Evolutionary conservation across 345 rosid genomes (phyloP), one percentile per base, ranked within the genome.

Genomic region (Salix arbutifolia): DNA sequence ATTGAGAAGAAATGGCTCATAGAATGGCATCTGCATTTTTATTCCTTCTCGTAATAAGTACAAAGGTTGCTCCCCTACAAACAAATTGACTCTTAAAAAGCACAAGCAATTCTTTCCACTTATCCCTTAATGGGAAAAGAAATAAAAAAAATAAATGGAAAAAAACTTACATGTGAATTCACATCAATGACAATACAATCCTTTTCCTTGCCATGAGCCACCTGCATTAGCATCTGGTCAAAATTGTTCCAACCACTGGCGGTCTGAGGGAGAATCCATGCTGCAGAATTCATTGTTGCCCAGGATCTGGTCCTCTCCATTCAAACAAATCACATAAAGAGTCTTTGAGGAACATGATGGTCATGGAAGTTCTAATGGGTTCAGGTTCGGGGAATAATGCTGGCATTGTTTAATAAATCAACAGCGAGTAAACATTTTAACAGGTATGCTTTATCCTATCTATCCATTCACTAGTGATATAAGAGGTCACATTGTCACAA

Each of bases 211-310:
- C 65, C 79, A n/a, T 75, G 65, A 66, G 61, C 67, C 76, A 33
- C 79, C 73, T 68, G 73, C 35, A 23, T 69, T 71, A 66, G 79
- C 74, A 81, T 80, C 74, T 73, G 80, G 82, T 82, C 88, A 82
- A 84, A 85, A 84, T 73, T 84, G 81, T 75, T 77, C 81, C 66
- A 68, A 84, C 84, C 82, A 68, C 72, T n/a, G n/a, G 81, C 72
- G 73, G 61, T 31, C 46, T 38, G 74, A 65, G 70, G 78, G 70
- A 68, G 74, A 35, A 40, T 71, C 80, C 78, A 67, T 65, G 38
- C 35, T 71, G 74, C 56, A 73, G 50, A 68, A 58, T 16, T 85
- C 77, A 82, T 77, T 83, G 80, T 74, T 60, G 82, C 74, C 76
- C 84, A 25, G 40, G 16, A 78, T 69, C 88, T 82, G 86, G 71